Evolutionary conservation across 257 asterid species (phyloP).

Genomic region (Paulownia fortunei): DNA sequence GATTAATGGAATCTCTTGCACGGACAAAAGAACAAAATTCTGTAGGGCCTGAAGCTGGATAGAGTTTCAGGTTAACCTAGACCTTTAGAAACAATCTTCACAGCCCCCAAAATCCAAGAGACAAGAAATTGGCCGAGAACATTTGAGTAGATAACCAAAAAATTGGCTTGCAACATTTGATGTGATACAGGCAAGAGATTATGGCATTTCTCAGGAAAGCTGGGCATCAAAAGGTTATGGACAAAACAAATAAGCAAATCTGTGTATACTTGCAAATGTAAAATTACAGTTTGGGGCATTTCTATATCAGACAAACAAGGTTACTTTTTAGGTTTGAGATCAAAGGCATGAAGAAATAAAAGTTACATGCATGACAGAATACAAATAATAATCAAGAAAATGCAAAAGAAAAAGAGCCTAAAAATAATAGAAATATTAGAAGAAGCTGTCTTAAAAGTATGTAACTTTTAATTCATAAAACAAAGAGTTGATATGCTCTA

Average conservation of each 20-base stretch:
- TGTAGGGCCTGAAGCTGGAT: background rate
- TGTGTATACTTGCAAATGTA: background rate
- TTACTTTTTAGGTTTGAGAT: background rate
- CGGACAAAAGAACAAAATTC: background rate
- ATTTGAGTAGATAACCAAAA: background rate
- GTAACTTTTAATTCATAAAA: background rate
- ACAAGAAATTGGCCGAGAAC: background rate
- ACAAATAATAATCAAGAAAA: background rate
- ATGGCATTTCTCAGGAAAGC: background rate
- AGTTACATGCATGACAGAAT: background rate
- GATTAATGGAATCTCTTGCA: background rate
- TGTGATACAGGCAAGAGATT: background rate
- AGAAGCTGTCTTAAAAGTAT: background rate
- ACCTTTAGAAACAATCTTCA: background rate
- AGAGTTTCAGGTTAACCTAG: background rate
- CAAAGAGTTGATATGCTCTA: background rate
- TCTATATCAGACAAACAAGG: background rate
- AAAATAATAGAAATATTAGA: background rate
- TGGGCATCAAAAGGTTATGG: background rate
- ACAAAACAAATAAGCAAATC: background rate
- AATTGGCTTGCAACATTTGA: background rate
- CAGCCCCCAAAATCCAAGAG: background rate
- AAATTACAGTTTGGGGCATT: background rate
- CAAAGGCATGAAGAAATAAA: background rate
- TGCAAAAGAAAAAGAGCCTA: background rate